A percentile compares a stretch with the other conserved stretches of the same genome.
Conservation (phyloP, 176 grass and related monocot genomes). For the Aegilops umbellulata region DNA sequence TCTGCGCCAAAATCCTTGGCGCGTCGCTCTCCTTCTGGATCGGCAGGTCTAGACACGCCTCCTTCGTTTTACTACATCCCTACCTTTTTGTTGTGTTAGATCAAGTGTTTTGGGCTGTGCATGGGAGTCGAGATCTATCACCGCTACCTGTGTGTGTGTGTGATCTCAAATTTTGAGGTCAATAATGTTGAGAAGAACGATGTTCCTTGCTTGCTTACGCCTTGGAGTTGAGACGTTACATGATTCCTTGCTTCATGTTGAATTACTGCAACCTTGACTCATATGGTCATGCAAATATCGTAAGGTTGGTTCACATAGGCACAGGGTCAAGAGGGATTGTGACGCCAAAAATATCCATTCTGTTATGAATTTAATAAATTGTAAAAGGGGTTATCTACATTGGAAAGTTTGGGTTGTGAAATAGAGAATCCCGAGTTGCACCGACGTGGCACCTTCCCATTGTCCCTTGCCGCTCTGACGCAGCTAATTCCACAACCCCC, state of each 20-base stretch:
- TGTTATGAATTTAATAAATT: too few relatives aligned
- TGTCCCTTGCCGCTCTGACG: too few relatives aligned
- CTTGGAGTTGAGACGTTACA: slow-evolving; percentile 2
- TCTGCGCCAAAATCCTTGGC: slow-evolving; percentile 91
- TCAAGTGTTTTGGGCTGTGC: background rate
- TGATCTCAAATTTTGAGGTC: background rate
- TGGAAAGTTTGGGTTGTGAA: too few relatives aligned
- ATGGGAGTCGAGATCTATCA: slow-evolving; percentile 13
- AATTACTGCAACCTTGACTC: background rate
- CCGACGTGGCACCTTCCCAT: too few relatives aligned
- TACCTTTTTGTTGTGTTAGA: background rate
- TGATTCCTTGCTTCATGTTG: slow-evolving; percentile 11
- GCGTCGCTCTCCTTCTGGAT: slow-evolving; percentile 98
- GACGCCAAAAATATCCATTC: too few relatives aligned
- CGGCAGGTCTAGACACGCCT: slow-evolving; percentile 54
- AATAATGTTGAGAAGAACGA: background rate
- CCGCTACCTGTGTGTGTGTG: background rate
- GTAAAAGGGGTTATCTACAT: too few relatives aligned
- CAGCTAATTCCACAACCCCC: too few relatives aligned
- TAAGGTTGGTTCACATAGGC: background rate
- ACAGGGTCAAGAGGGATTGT: too few relatives aligned
- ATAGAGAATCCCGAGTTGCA: too few relatives aligned
- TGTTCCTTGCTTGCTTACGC: background rate
- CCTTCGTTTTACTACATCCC: background rate
- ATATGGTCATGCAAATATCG: background rate